These are phyloP conservation scores for Blastocystis sp. DNA, from an alignment of 352 stramenopile species.

Conservation along the genomic window DNA sequence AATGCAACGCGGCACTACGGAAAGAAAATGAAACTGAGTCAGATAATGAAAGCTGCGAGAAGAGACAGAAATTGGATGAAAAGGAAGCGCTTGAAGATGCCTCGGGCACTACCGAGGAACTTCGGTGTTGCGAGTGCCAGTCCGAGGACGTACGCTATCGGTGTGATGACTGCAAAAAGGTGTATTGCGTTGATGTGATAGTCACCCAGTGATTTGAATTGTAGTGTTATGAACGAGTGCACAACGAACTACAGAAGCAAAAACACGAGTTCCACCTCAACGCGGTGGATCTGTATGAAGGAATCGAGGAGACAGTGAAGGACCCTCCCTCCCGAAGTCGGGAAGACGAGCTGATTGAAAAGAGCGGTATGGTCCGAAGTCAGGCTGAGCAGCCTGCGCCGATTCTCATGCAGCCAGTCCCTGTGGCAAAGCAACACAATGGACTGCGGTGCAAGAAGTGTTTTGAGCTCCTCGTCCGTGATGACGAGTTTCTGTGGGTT, in stretches of 20 bases:
- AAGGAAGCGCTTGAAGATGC: neutral
- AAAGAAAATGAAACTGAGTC: neutral
- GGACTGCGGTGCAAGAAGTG: conserved; percentile 49
- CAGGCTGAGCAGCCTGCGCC: neutral
- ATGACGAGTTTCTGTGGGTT: conserved; percentile 36
- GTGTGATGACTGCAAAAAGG: neutral
- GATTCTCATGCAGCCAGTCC: neutral
- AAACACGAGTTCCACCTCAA: neutral
- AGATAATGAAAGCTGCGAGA: neutral
- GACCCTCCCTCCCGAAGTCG: neutral
- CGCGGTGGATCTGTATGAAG: neutral
- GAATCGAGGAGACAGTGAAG: neutral
- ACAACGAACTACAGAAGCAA: neutral
- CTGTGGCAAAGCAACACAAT: neutral
- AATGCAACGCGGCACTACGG: neutral
- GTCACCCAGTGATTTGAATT: neutral
- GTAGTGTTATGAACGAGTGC: neutral
- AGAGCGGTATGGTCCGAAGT: neutral
- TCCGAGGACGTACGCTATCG: neutral
- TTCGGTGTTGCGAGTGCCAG: neutral
- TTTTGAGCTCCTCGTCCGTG: conserved; percentile 44
- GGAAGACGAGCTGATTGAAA: neutral
- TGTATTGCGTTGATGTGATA: neutral
- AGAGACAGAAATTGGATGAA: neutral
- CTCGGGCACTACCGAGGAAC: neutral